Conservation (phyloP, 208 protist genomes). For the Porcisia deanei region DNA sequence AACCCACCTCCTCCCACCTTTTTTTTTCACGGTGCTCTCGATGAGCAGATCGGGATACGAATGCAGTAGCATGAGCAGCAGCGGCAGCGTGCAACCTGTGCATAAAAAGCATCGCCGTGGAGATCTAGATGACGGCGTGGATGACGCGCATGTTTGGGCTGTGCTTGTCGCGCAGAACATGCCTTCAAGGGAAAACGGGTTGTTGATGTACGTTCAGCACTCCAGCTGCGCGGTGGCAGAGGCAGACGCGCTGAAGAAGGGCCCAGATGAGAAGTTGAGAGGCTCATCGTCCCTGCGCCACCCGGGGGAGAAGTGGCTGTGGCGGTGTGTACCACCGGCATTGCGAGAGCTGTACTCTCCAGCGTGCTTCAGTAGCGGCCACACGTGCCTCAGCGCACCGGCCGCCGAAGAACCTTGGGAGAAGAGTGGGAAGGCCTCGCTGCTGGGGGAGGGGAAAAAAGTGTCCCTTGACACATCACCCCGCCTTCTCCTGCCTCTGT, state of each 20-base stretch:
- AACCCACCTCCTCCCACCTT: neutral
- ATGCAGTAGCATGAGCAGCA: neutral
- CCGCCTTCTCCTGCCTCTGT: constrained; percentile 34
- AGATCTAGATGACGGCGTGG: neutral
- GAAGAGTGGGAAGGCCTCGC: neutral
- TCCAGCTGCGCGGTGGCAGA: neutral
- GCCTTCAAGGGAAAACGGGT: constrained; percentile 28
- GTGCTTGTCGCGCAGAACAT: constrained; percentile 26
- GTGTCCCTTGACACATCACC: neutral
- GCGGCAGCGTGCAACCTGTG: neutral
- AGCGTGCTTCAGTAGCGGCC: neutral
- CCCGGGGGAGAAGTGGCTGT: constrained; percentile 4
- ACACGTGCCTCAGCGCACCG: neutral
- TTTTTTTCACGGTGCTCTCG: neutral
- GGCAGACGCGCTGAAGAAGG: neutral
- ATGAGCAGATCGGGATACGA: neutral
- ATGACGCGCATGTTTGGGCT: constrained; percentile 27
- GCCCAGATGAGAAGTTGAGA: too few relatives aligned
- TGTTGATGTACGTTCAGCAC: constrained; percentile 16
- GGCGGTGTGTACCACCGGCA: neutral
- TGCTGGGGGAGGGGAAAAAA: neutral
- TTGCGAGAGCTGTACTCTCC: constrained; percentile 1
- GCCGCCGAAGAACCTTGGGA: neutral
- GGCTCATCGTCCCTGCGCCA: neutral
- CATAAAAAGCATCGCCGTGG: neutral